Evolutionary conservation across 1,139 yeast species (phyloP).

Genomic region (Lodderomyces elongisporus): DNA sequence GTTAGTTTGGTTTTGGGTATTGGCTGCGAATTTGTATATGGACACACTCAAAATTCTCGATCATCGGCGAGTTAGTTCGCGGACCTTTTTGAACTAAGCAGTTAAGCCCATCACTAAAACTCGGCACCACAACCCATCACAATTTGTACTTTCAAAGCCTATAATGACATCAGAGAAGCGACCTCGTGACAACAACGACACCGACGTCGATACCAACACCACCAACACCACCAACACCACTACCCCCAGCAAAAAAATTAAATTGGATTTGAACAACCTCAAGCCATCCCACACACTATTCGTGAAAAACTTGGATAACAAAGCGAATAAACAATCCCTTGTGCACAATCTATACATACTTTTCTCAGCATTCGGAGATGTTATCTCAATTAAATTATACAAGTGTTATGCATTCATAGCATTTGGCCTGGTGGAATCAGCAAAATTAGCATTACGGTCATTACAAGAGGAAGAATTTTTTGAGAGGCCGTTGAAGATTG

Average conservation of each 20-base stretch:
- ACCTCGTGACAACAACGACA: not conserved
- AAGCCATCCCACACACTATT: slow-evolving; percentile 49
- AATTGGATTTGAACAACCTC: slow-evolving; percentile 10
- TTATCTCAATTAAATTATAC: slow-evolving; percentile 49
- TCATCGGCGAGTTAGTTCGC: too few relatives aligned
- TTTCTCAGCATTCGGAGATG: slow-evolving; percentile 65
- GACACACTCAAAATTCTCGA: too few relatives aligned
- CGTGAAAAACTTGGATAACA: slow-evolving; percentile 61
- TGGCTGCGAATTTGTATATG: too few relatives aligned
- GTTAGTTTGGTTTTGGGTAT: too few relatives aligned
- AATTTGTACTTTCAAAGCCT: too few relatives aligned
- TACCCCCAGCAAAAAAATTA: slow-evolving; percentile 4
- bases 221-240: not conserved
- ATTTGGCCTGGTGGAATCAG: slow-evolving; percentile 45
- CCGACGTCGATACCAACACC: too few relatives aligned
- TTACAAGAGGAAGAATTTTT: slow-evolving; percentile 49
- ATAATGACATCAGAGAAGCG: not conserved
- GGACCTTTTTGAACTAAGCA: too few relatives aligned
- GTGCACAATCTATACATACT: slow-evolving; percentile 55
- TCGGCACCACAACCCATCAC: too few relatives aligned
- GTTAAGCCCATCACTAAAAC: too few relatives aligned
- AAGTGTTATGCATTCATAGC: slow-evolving; percentile 79
- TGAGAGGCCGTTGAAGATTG: slow-evolving; percentile 50
- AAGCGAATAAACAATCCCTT: slow-evolving; percentile 43
- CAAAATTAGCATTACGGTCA: slow-evolving; percentile 48